A percentile compares a stretch with the other conserved stretches of the same genome.
Conservation (phyloP, 805 yeast species). For the Kuraishia borneana region DNA sequence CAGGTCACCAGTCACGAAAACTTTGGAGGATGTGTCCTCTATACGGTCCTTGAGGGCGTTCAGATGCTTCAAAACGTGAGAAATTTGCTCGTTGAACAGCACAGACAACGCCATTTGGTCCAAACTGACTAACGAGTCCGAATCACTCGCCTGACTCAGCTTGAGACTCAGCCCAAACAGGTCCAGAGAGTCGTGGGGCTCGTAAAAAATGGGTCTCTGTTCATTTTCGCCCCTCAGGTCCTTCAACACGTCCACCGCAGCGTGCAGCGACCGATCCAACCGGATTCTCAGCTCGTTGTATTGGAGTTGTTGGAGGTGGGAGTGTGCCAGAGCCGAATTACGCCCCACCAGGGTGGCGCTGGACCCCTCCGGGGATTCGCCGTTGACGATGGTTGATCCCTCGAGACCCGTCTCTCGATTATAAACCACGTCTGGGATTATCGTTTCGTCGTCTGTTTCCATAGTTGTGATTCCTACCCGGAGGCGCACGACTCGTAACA, state of each 20-base stretch:
- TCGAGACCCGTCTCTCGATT: conserved; percentile 3
- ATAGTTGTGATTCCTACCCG: no score
- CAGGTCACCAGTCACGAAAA: conserved; percentile 91
- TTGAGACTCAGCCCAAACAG: conserved; percentile 55
- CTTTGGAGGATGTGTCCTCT: conserved; percentile 87
- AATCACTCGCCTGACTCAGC: conserved; percentile 31
- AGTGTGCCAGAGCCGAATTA: conserved; percentile 4
- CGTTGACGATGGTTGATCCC: conserved; percentile 3
- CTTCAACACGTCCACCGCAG: conserved; percentile 36
- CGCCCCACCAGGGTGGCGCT: not conserved
- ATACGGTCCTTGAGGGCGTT: conserved; percentile 67
- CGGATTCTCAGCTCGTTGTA: conserved; percentile 65
- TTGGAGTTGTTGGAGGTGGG: conserved; percentile 61
- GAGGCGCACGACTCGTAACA: no score
- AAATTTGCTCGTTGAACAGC: conserved; percentile 57
- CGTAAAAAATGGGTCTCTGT: conserved; percentile 47
- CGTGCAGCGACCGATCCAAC: conserved; percentile 48
- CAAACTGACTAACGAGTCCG: conserved; percentile 38
- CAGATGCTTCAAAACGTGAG: conserved; percentile 57
- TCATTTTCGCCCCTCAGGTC: conserved; percentile 47
- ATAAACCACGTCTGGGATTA: conserved; percentile 1
- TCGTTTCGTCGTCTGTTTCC: no score
- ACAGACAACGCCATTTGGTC: conserved; percentile 63
- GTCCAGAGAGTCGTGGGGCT: conserved; percentile 27
- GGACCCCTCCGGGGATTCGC: conserved; percentile 1